Percentiles rank a stretch among this genome's conserved stretches.
Conservation (phyloP, 768 basidiomycete genomes). For the Termitomyces bulborhizus region DNA sequence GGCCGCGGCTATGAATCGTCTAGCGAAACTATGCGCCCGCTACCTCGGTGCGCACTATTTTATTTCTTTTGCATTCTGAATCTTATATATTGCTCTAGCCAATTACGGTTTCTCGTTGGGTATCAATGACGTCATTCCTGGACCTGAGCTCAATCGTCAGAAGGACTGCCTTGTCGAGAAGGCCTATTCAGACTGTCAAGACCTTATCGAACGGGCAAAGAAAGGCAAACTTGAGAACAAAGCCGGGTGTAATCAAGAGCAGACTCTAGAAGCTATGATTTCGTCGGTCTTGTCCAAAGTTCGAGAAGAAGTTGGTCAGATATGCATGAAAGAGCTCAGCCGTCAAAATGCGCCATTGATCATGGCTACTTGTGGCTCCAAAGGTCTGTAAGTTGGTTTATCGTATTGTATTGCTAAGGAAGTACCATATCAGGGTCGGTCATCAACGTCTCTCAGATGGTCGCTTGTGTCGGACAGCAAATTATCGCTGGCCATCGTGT, state of each 20-base stretch:
- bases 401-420: not conserved
- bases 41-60: conserved; percentile 63
- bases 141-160: conserved; percentile 67
- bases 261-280: conserved; percentile 95
- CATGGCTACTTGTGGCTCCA: conserved; percentile 99
- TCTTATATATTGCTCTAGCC: conserved; percentile 43
- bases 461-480: conserved; percentile 99
- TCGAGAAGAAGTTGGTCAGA: conserved; percentile 92
- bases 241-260: conserved; percentile 95
- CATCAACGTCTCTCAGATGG: conserved; percentile 99
- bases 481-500: conserved; percentile 98
- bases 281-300: conserved; percentile 92
- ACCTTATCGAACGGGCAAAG: conserved; percentile 85
- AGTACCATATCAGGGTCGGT: conserved; percentile 61
- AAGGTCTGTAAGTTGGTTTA: conserved; percentile 48
- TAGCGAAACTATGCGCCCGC: conserved; percentile 93
- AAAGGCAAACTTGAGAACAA: conserved; percentile 92
- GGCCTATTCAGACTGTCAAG: conserved; percentile 84
- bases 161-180: conserved; percentile 85
- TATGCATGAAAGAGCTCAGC: conserved; percentile 98
- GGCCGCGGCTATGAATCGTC: conserved; percentile 89
- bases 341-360: conserved; percentile 94
- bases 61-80: not conserved
- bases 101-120: conserved; percentile 98
- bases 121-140: conserved; percentile 98